Conservation (phyloP, 306 rosid genomes). For the Sindora glabra region DNA sequence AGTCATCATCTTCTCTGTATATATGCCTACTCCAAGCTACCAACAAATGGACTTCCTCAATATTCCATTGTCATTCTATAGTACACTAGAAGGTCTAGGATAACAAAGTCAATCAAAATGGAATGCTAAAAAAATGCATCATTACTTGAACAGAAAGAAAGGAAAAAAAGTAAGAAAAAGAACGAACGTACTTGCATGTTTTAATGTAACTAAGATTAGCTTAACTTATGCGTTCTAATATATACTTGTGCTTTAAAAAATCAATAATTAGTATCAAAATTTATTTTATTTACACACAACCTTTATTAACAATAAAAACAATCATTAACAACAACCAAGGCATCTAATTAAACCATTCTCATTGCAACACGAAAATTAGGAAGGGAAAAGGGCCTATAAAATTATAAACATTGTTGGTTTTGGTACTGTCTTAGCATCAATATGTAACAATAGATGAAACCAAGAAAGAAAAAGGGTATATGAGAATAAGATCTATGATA, state of each 20-base stretch:
- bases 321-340: no score
- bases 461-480: no score
- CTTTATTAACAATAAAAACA: no score
- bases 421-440: no score
- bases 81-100: conserved; percentile 16
- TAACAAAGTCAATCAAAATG: conserved; percentile 5
- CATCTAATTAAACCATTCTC: no score
- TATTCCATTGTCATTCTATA: conserved; percentile 14
- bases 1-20: conserved; percentile 2
- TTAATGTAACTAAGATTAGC: no score
- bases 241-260: no score
- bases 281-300: not conserved
- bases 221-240: not conserved
- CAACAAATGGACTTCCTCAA: conserved; percentile 13
- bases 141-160: not conserved
- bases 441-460: no score
- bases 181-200: not conserved
- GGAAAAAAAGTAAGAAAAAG: not conserved
- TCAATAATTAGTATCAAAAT: not conserved
- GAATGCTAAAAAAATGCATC: not conserved
- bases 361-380: no score
- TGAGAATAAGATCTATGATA: no score
- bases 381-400: no score
- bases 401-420: no score
- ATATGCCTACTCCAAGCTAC: conserved; percentile 11